Base-by-base conservation (phyloP, 805 yeast genomes). In the Kluyveromyces siamensis region DNA sequence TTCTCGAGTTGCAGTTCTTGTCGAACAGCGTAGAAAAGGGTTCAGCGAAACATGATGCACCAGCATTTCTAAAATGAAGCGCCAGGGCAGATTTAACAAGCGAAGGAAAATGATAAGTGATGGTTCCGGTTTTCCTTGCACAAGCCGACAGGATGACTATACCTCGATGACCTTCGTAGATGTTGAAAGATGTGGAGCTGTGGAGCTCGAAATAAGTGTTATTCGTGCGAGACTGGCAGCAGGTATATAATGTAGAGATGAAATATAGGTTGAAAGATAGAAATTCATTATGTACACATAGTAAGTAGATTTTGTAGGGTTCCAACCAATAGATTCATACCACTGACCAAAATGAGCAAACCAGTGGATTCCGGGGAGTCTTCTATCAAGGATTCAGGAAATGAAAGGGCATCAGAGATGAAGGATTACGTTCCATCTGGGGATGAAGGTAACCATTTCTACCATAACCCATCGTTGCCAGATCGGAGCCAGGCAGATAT, bases 381-480 rank as follows among this genome's bases (percentile, higher is more conserved):
- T 21, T 21, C 25, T 21, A 21, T 21, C 25, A 21, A 21, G 25
- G 25, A 21, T 21, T 21, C 25, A 21, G 25, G 25, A 21, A 21
- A 21, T 21, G 25, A 21, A 21, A 21, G 25, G 6, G 25, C 25
- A 21, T 21, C 25, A 21, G 25, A 21, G 25, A 21, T 21, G 25
- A 21, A 21, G 25, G 25, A 21, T 21, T 21, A 4, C 25, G 25
- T 21, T 21, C 25, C 25, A 21, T 21, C 25, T 21, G 25, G 25
- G 25, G 25, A 21, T 6, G 25, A 21, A 21, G 25, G 4, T 30
- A 30, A 44, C 27, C 30, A 35, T 14, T 27, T 45, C 16, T 46
- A 25, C 44, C 52, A 52, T 21, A 52, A 52, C 39, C 52, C 52
- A n/a, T 50, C 54, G 43, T 44, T 52, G 18, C 54, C 54, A 9